Evolutionary conservation across 257 asterid species (phyloP).

Genomic region (Penstemon barbatus): DNA sequence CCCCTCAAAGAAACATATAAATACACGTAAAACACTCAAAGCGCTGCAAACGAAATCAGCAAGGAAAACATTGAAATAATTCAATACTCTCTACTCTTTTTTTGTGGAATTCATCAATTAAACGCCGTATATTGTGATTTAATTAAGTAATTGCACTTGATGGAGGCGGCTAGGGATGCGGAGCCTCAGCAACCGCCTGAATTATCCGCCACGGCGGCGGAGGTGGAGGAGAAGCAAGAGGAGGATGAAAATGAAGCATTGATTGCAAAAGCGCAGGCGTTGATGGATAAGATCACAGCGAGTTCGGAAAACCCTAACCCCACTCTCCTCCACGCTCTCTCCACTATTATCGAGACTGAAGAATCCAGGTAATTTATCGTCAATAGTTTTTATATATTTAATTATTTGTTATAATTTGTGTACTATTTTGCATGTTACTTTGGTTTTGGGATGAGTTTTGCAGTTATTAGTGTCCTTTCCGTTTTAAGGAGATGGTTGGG

Average conservation of each 20-base stretch:
- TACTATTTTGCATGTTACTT: no score
- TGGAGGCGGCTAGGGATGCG: constrained; percentile 21
- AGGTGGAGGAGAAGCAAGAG: constrained; percentile 25
- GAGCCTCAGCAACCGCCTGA: constrained; percentile 36
- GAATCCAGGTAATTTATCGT: constrained; percentile 65
- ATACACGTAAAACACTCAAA: no score
- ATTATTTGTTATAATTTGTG: neutral
- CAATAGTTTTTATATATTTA: neutral
- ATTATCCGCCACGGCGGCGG: constrained; percentile 20
- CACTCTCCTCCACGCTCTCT: constrained; percentile 71
- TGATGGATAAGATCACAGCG: constrained; percentile 77
- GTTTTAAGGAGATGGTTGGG: no score
- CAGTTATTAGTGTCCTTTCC: no score
- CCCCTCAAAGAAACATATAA: no score
- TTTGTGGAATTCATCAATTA: no score
- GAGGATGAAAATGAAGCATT: constrained; percentile 65
- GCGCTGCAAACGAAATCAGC: no score
- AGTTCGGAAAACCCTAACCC: constrained; percentile 84
- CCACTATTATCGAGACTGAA: constrained; percentile 77
- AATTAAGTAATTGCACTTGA: no score
- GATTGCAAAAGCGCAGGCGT: constrained; percentile 64
- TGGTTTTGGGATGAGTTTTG: no score
- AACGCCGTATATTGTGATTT: no score
- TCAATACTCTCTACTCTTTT: no score
- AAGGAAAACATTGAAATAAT: no score